Evolutionary conservation across 768 basidiomycete genomes (phyloP).

Genomic region (Baorangia bicolor): DNA sequence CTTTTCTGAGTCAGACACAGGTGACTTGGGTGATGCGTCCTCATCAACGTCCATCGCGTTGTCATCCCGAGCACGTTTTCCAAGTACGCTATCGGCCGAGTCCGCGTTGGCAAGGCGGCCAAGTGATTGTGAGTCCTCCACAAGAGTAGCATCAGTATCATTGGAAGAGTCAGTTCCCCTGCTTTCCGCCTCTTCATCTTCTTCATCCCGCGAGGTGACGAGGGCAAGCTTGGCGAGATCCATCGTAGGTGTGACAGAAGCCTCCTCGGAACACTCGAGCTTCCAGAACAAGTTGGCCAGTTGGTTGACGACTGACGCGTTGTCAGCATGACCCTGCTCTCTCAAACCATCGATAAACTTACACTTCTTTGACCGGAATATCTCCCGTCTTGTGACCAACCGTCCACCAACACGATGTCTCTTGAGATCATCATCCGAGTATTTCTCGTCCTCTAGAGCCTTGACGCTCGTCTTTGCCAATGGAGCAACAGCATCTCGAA

Average conservation of each 20-base stretch:
- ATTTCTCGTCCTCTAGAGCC: constrained; percentile 62
- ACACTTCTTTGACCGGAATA: constrained; percentile 86
- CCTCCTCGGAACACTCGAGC: constrained; percentile 61
- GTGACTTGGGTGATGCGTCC: constrained; percentile 29
- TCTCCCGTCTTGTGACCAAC: constrained; percentile 75
- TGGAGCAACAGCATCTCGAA: constrained; percentile 70
- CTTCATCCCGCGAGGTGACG: constrained; percentile 87
- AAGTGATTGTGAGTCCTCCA: constrained; percentile 61
- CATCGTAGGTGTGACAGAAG: constrained; percentile 77
- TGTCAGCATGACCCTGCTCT: constrained; percentile 9
- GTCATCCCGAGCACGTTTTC: constrained; percentile 62
- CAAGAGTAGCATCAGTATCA: constrained; percentile 85
- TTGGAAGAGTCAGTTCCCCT: constrained; percentile 79
- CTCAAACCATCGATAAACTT: constrained; percentile 25
- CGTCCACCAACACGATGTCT: constrained; percentile 87
- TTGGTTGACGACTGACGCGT: constrained; percentile 66
- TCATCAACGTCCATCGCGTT: constrained; percentile 56
- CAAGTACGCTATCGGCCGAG: constrained; percentile 57
- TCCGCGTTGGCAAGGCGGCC: constrained; percentile 21
- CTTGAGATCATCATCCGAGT: constrained; percentile 78
- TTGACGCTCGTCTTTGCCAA: constrained; percentile 57
- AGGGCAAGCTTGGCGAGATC: constrained; percentile 91
- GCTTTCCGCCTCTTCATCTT: constrained; percentile 74
- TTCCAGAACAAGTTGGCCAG: constrained; percentile 77
- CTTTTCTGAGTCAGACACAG: constrained; percentile 36